Percentiles rank a stretch among this genome's conserved stretches.
phyloP scores from a whole-genome alignment of 2,329 filamentous ascomycete species.

The Penicillium rolfsii region DNA sequence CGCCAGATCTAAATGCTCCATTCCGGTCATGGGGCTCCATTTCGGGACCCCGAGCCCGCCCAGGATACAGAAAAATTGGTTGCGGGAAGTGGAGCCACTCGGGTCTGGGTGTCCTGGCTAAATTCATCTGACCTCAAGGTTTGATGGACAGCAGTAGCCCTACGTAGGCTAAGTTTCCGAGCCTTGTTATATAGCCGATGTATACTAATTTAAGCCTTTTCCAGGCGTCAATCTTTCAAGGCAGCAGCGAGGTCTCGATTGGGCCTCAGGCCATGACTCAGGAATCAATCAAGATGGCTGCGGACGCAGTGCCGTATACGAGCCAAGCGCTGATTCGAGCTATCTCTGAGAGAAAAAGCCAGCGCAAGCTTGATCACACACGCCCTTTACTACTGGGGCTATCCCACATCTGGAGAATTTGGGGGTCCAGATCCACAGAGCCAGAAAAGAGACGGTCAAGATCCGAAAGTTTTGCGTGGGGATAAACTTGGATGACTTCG shows the following conservation, averaged over 20 bases:
- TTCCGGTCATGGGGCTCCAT: background rate
- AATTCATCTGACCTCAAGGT: background rate
- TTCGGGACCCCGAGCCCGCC: conserved; percentile 1
- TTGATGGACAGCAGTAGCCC: background rate
- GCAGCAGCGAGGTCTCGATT: background rate
- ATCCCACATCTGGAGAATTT: conserved; percentile 3
- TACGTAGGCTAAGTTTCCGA: background rate
- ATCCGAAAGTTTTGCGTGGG: background rate
- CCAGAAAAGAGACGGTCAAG: background rate
- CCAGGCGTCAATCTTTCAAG: background rate
- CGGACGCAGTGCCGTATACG: background rate
- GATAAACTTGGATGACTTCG: background rate
- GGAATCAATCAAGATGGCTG: background rate
- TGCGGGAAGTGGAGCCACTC: conserved; percentile 6
- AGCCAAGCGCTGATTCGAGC: background rate
- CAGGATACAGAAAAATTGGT: background rate
- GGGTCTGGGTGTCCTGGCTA: background rate
- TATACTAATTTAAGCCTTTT: background rate
- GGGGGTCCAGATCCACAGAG: background rate
- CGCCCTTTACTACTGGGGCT: background rate
- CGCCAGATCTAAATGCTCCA: conserved; percentile 4
- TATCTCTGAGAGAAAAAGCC: too few relatives aligned
- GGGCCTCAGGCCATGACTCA: conserved; percentile 6
- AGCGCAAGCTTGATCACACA: background rate
- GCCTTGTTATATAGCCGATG: background rate